These are phyloP conservation scores for Wakefieldia striispora DNA, from an alignment of 768 basidiomycete species.

Conservation along the genomic window DNA sequence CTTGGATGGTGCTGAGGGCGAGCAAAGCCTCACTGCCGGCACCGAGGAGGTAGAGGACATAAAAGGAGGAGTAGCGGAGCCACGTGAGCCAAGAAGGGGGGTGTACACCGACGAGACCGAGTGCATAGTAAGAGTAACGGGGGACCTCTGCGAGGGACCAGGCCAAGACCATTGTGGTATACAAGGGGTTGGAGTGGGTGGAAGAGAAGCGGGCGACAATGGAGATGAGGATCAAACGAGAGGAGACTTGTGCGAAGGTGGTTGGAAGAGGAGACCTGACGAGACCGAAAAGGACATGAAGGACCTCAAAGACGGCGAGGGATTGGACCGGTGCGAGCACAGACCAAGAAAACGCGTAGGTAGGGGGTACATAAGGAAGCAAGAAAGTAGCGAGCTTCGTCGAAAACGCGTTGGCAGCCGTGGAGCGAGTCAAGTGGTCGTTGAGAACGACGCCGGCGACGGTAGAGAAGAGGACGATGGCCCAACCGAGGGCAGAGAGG, in stretches of 20 bases:
- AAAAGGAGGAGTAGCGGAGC: constrained; percentile 92
- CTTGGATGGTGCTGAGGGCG: constrained; percentile 70
- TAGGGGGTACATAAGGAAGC: constrained; percentile 41
- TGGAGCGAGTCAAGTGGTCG: constrained; percentile 20
- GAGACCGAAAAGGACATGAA: constrained; percentile 76
- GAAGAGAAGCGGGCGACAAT: constrained; percentile 40
- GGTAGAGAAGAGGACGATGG: constrained; percentile 59
- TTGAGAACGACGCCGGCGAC: constrained; percentile 40
- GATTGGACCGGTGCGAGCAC: constrained; percentile 75
- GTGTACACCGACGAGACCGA: constrained; percentile 52
- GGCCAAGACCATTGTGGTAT: constrained; percentile 87
- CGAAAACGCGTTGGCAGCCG: constrained; percentile 37
- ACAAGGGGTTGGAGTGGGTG: constrained; percentile 73
- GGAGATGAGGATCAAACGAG: constrained; percentile 78
- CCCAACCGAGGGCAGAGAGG: constrained; percentile 74
- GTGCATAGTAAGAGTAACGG: constrained; percentile 87
- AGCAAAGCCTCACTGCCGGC: constrained; percentile 89
- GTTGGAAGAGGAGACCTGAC: constrained; percentile 77
- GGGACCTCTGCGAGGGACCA: constrained; percentile 93
- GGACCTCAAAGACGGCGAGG: constrained; percentile 77
- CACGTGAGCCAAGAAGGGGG: constrained; percentile 61
- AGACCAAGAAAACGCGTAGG: constrained; percentile 54
- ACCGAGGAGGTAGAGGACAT: constrained; percentile 89
- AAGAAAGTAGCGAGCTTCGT: constrained; percentile 34
- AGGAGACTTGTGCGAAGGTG: constrained; percentile 76